Percentiles rank a stretch among this genome's conserved stretches.
These are phyloP conservation scores for Didymella arachidicola DNA, from an alignment of 2,329 filamentous ascomycete genomes.

Conservation along the genomic window DNA sequence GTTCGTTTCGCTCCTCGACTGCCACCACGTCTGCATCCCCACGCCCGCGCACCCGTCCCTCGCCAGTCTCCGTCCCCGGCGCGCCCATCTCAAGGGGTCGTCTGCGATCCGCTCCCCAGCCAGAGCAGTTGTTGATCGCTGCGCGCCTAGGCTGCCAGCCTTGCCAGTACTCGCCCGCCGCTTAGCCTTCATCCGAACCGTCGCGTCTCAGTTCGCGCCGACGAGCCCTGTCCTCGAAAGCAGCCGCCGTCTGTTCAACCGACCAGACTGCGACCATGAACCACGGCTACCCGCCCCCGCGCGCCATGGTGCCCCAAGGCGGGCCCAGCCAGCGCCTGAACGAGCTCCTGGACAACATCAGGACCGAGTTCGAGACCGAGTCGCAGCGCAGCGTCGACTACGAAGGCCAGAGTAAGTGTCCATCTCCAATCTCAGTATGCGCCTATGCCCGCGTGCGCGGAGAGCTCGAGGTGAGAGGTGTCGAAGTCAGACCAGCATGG, in stretches of 20 bases:
- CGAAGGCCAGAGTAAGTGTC: slow-evolving; percentile 89
- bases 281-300: slow-evolving; percentile 76
- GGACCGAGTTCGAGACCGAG: slow-evolving; percentile 88
- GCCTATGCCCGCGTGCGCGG: not conserved
- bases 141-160: slow-evolving; percentile 26
- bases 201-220: slow-evolving; percentile 24
- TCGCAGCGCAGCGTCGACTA: slow-evolving; percentile 82
- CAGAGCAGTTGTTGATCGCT: slow-evolving; percentile 12
- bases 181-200: slow-evolving; percentile 27
- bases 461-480: not conserved
- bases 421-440: not conserved
- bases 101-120: slow-evolving; percentile 14
- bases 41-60: slow-evolving; percentile 6
- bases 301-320: slow-evolving; percentile 68
- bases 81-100: slow-evolving; percentile 34
- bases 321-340: slow-evolving; percentile 79
- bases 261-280: slow-evolving; percentile 63
- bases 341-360: slow-evolving; percentile 90
- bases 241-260: not conserved
- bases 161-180: slow-evolving; percentile 23
- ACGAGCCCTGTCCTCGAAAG: slow-evolving; percentile 2
- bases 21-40: slow-evolving; percentile 12
- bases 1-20: slow-evolving; percentile 11
- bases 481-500: not conserved
- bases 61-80: slow-evolving; percentile 5